phyloP scores from a whole-genome alignment of 2,329 filamentous ascomycete genomes.

The Botryotinia calthae region DNA sequence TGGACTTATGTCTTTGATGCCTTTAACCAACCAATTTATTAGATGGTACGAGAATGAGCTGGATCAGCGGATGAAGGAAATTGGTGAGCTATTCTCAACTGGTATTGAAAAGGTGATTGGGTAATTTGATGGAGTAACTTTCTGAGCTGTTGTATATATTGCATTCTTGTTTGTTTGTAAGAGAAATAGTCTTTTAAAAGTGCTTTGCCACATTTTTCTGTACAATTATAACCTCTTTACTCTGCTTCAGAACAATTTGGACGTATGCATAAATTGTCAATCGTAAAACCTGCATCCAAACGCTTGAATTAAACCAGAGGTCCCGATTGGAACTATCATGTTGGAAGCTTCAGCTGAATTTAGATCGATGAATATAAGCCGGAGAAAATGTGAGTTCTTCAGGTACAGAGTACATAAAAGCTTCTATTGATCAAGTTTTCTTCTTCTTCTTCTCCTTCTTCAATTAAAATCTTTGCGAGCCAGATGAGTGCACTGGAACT shows the following conservation, averaged over 20 bases:
- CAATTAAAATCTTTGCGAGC: too few relatives aligned
- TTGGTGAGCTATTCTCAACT: fast-evolving
- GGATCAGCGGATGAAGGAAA: not conserved
- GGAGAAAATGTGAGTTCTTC: too few relatives aligned
- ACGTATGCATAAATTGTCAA: fast-evolving
- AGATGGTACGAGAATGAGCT: not conserved
- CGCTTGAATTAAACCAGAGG: not conserved
- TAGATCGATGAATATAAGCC: too few relatives aligned
- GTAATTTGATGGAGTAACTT: too few relatives aligned
- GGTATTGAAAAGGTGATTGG: too few relatives aligned
- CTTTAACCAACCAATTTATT: not conserved
- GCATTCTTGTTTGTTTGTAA: too few relatives aligned
- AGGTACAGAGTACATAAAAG: too few relatives aligned
- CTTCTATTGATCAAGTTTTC: too few relatives aligned
- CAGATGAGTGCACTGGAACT: too few relatives aligned
- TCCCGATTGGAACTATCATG: not conserved
- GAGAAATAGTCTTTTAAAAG: not conserved
- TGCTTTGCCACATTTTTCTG: not conserved
- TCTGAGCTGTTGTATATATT: too few relatives aligned
- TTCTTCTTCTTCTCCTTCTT: too few relatives aligned
- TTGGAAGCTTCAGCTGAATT: not conserved
- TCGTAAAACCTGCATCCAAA: not conserved
- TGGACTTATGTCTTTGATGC: not conserved
- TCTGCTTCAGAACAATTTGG: not conserved
- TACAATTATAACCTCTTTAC: not conserved